Evolutionary conservation across 2,329 filamentous ascomycete genomes (phyloP).

Genomic region (Microsporum audouinii): DNA sequence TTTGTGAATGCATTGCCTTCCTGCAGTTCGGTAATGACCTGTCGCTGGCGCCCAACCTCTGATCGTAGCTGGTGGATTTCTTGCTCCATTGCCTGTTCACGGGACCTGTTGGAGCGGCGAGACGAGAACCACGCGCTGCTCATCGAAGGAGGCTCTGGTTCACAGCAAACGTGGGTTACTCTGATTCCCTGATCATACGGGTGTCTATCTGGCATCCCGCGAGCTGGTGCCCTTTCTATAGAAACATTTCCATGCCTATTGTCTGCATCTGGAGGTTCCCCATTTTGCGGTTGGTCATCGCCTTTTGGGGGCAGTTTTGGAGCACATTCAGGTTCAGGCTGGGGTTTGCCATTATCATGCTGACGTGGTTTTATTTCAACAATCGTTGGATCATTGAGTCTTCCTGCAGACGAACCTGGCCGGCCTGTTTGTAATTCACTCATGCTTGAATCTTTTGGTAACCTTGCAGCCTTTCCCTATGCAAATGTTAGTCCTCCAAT

Average conservation of each 20-base stretch:
- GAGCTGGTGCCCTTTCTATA: neutral
- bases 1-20: neutral
- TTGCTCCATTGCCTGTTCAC: neutral
- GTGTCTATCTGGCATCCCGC: neutral
- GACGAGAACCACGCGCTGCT: neutral
- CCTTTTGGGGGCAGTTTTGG: neutral
- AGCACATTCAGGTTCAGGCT: neutral
- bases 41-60: neutral
- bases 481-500: neutral
- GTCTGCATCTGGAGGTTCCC: neutral
- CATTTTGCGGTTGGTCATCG: neutral
- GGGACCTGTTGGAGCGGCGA: neutral
- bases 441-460: neutral
- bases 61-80: slow-evolving; percentile 2
- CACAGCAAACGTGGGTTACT: neutral
- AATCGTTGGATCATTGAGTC: neutral
- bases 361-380: neutral
- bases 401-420: neutral
- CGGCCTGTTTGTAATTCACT: neutral
- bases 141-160: neutral
- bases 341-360: neutral
- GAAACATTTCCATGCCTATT: neutral
- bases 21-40: neutral
- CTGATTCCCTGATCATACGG: neutral
- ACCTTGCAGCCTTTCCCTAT: neutral